phyloP scores from a whole-genome alignment of 192 early-diverging fungal species.

The Dissophora globulifera region DNA sequence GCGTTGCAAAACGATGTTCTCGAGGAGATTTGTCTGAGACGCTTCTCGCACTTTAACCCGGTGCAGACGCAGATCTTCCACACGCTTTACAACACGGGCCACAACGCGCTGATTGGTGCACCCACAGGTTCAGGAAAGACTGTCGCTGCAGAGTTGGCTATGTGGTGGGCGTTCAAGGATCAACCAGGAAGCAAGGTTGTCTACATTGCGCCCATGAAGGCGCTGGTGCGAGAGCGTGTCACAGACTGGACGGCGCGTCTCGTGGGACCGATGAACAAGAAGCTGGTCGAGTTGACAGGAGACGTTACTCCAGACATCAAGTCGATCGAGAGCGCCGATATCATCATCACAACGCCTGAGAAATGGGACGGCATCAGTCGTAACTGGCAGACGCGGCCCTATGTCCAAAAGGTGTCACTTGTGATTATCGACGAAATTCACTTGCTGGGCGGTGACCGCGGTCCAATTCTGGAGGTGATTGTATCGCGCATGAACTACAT shows the following conservation, averaged over 20 bases:
- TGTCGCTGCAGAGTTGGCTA: conserved; percentile 93
- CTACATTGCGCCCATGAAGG: conserved; percentile 98
- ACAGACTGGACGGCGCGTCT: conserved; percentile 86
- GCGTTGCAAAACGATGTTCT: conserved; percentile 84
- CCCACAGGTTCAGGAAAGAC: conserved; percentile 99
- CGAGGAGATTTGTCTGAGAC: conserved; percentile 84
- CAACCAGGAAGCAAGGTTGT: conserved; percentile 86
- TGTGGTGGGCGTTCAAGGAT: conserved; percentile 94
- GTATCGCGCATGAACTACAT: conserved; percentile 99
- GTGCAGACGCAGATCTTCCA: conserved; percentile 99
- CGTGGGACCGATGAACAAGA: conserved; percentile 75
- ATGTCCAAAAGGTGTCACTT: conserved; percentile 87
- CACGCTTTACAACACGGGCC: conserved; percentile 86
- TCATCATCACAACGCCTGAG: conserved; percentile 98
- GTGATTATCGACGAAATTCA: conserved; percentile 99
- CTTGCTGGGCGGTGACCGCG: conserved; percentile 94
- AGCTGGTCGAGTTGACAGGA: conserved; percentile 94
- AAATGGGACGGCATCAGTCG: conserved; percentile 99
- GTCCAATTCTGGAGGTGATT: conserved; percentile 97
- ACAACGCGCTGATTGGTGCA: conserved; percentile 93
- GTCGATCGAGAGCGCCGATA: conserved; percentile 88
- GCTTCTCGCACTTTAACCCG: conserved; percentile 98
- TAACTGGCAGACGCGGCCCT: conserved; percentile 89
- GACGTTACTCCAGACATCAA: conserved; percentile 94
- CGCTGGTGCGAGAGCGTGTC: conserved; percentile 95